Base-by-base conservation (phyloP, 306 rosid genomes). In the Hippophae gyantsensis region DNA sequence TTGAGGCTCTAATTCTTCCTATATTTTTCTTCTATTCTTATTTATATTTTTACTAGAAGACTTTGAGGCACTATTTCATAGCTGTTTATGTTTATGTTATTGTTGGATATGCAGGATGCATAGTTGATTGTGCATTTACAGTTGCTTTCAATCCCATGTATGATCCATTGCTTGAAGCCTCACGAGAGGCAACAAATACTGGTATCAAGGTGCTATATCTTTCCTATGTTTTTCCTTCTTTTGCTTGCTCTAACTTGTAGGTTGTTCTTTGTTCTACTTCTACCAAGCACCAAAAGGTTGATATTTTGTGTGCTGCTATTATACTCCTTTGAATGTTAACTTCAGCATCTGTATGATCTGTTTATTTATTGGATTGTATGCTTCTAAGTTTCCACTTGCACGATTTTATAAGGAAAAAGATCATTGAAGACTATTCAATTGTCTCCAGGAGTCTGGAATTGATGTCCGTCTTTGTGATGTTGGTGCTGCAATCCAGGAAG, bases 401-500 rank as follows among this genome's bases (percentile, higher is more conserved):
- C 38, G 5, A 32, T 32, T 32, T 3, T 32, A 32, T 32, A 32
- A 32, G 38, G 38, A 49, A 14, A 49, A 49, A 13, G 14, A 49
- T 49, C 12, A 49, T 49, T 13, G 8, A 5, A 2, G 53, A 9
- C 14, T 23, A 12, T 12, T 49, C 8, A 14, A 42, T 50, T 46
- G 18, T 52, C 0, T 52, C 0, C 62, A 92, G 98, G 98, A 92
- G 81, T 77, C 95, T 75, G 96, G 98, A 78, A 75, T 92, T 26
- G 96, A 92, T 79, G 98, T 92, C 70, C 89, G 93, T 43, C 95
- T 92, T 57, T 92, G 96, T 75, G 98, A 92, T 66, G 72, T 92
- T 76, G 96, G 98, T 67, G 95, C 98, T 7, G 98, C 98, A 75
- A 85, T 92, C 65, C 98, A 92, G 77, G 98, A 85, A 80, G 96